A percentile compares a stretch with the other conserved stretches of the same genome.
phyloP scores from a whole-genome alignment of 2,329 filamentous ascomycete species.

The Macrophomina pseudophaseolina region DNA sequence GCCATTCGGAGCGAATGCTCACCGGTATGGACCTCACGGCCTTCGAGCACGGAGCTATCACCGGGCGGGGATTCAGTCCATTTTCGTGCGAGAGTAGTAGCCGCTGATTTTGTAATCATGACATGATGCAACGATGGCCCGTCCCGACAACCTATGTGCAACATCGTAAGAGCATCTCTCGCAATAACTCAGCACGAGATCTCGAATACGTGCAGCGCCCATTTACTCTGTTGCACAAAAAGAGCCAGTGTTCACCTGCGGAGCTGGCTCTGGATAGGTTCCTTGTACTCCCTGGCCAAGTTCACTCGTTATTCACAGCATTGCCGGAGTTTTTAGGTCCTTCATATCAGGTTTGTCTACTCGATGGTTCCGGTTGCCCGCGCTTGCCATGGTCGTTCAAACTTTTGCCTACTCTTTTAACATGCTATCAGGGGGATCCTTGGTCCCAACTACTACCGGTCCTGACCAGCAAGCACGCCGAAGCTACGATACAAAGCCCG shows the following conservation, averaged over 20 bases:
- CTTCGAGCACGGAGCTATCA: neutral
- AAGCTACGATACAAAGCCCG: conserved; percentile 17
- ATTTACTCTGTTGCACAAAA: too few relatives aligned
- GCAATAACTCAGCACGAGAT: too few relatives aligned
- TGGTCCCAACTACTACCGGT: neutral
- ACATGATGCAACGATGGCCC: neutral
- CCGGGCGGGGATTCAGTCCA: neutral
- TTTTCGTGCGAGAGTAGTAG: neutral
- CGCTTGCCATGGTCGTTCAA: neutral
- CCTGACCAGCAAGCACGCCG: neutral
- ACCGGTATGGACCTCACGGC: conserved; percentile 3
- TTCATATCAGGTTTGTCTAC: neutral
- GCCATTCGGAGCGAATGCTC: neutral
- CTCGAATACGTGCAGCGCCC: too few relatives aligned
- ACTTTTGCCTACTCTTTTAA: neutral
- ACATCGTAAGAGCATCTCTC: too few relatives aligned
- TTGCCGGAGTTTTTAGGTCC: too few relatives aligned
- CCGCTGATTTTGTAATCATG: conserved; percentile 2
- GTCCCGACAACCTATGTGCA: neutral
- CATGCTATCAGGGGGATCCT: neutral
- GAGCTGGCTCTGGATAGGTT: too few relatives aligned
- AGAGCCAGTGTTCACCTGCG: too few relatives aligned
- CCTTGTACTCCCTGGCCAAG: too few relatives aligned
- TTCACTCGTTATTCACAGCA: too few relatives aligned
- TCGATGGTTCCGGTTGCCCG: neutral